These are phyloP conservation scores for Phialophora verrucosa DNA, from an alignment of 2,329 filamentous ascomycete genomes.

Conservation along the genomic window DNA sequence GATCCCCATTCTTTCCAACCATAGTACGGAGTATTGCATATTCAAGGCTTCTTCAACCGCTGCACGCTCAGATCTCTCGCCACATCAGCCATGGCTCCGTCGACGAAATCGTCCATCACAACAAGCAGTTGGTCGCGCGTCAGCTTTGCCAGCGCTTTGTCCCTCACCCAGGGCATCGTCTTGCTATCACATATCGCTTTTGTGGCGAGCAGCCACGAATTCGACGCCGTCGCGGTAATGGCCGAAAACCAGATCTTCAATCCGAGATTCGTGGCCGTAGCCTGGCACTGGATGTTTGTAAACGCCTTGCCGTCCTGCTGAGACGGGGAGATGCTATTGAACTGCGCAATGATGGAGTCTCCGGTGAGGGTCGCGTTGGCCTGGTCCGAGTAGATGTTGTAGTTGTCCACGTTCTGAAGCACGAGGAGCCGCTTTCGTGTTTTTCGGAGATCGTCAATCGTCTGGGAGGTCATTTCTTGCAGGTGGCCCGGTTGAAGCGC, in stretches of 20 bases:
- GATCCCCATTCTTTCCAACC: no score
- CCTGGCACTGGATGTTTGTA: conserved; percentile 1
- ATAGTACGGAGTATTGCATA: not conserved
- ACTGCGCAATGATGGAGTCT: not conserved
- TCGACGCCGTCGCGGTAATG: conserved; percentile 52
- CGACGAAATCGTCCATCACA: conserved; percentile 6
- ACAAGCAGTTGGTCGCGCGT: conserved; percentile 39
- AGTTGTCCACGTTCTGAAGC: conserved; percentile 3
- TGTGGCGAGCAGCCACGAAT: conserved; percentile 60
- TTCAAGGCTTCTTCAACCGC: conserved; percentile 2
- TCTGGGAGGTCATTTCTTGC: not conserved
- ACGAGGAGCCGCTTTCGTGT: not conserved
- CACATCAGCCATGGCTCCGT: conserved; percentile 2
- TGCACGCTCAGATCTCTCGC: not conserved
- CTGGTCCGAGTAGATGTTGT: conserved; percentile 5
- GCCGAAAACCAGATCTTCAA: conserved; percentile 49
- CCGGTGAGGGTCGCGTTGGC: not conserved
- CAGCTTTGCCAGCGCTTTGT: not conserved
- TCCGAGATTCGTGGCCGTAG: conserved; percentile 3
- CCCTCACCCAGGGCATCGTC: conserved; percentile 50
- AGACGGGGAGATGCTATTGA: not conserved
- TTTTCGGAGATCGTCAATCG: not conserved
- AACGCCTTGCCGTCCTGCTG: conserved; percentile 2
- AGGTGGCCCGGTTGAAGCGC: not conserved
- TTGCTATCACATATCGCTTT: conserved; percentile 56